These are phyloP conservation scores for Exophiala oligosperma DNA, from an alignment of 2,329 filamentous ascomycete species.

Conservation along the genomic window DNA sequence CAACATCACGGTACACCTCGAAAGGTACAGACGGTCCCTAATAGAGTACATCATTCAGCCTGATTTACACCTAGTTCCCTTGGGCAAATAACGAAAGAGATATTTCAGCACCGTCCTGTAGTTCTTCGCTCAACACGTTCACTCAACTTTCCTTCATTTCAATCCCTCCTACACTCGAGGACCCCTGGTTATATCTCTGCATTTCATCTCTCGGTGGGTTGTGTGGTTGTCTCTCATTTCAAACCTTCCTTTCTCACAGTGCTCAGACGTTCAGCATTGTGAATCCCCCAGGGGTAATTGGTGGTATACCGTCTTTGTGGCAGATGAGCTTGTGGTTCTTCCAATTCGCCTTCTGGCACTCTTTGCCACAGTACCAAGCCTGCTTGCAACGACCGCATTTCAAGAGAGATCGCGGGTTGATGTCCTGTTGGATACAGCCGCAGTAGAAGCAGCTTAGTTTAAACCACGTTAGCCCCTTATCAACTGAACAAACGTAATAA, in stretches of 20 bases:
- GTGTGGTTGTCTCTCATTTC: not conserved
- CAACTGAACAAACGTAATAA: not conserved
- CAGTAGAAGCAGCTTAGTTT: conserved; percentile 11
- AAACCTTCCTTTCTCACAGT: not conserved
- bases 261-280: not conserved
- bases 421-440: conserved; percentile 6
- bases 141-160: not conserved
- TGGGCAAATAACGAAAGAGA: not conserved
- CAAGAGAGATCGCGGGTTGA: conserved; percentile 4
- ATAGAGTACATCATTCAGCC: not conserved
- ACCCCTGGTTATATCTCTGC: not conserved
- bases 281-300: not conserved
- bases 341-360: conserved; percentile 12
- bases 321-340: conserved; percentile 15
- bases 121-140: not conserved
- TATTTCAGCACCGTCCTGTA: not conserved
- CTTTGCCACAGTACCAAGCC: conserved; percentile 9
- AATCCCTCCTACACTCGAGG: not conserved
- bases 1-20: not conserved
- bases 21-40: not conserved
- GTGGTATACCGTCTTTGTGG: not conserved
- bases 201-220: not conserved
- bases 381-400: conserved; percentile 11
- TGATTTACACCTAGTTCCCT: not conserved
- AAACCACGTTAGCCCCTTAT: not conserved